Evolutionary conservation across 352 stramenopile species (phyloP), one percentile per base, ranked within the genome.

Genomic region (Phytophthora quininea): DNA sequence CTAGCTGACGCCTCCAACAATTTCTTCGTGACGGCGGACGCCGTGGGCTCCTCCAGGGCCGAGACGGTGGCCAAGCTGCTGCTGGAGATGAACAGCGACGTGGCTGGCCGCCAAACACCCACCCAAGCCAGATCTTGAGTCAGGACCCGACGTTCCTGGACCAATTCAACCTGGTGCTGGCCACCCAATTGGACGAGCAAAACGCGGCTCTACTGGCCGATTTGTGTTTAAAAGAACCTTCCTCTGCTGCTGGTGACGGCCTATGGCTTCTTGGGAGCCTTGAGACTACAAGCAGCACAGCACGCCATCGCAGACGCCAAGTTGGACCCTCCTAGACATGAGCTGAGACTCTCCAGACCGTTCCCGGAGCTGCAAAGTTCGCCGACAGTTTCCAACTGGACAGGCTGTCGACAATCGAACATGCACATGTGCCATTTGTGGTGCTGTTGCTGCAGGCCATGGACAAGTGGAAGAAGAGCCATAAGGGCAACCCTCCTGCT

Each of bases 61-160:
- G 70, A 98, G 71, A 82, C 89, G 15, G 82, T 91, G 27, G 76
- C 81, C 14, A 69, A 97, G 52, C 70, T 96, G 33, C 77, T 99
- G 35, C 76, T 91, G 10, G 97, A 99, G 81, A 92, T 99, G 76
- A 99, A 99, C 82, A 64, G 84, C 6, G 98, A 99, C 51, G 92
- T 98, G 40, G 64, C 77, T n/a, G 93, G 92, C 42, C 3, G 69
- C 75, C 19, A 77, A 77, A 15, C 68, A 82, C 91, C 15, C 66
- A 73, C 59, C 59, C 82, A 10, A 57, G 72, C n/a, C 66, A 81
- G 2, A 61, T 96, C 37, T 57, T 97, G 30, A 58, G 75, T 29
- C 54, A 74, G 29, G 85, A 95, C 33, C 80, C 79, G 0, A 47
- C 81, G 42, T 93, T 79, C 57, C 47, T 93, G 57, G 68, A 86